Base-by-base conservation (phyloP, 352 stramenopile genomes). In the Thalassiosira exigua region DNA sequence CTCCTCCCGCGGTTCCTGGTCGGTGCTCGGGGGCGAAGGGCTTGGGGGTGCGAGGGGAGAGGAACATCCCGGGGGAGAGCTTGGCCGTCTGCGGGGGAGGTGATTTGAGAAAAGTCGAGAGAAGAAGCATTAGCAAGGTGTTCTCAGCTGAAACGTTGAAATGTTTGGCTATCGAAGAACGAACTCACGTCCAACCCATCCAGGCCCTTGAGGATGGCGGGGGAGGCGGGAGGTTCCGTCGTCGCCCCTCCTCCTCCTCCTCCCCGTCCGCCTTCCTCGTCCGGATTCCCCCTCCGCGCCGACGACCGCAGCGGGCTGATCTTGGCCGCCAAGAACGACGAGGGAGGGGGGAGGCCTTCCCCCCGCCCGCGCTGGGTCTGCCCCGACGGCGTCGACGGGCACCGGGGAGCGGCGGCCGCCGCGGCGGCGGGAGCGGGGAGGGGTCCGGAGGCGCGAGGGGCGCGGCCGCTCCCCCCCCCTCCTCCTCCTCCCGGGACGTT, bases 241-340 rank as follows among this genome's bases (percentile, higher is more conserved):
- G 27, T 19, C 9, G 30, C 3, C 33, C 24, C 42, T 27, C 42
- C 29, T 4, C 29, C 5, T 36, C 52, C 46, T 1, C 32, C 36
- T 57, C 36, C 41, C 66, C 70, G 26, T 56, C 62, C 17, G n/a
- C n/a, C n/a, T n/a, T n/a, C n/a, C n/a, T n/a, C n/a, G n/a, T n/a
- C n/a, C n/a, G n/a, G n/a, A n/a, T n/a, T n/a, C n/a, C n/a, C n/a
- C n/a, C n/a, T n/a, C n/a, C n/a, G n/a, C n/a, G n/a, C n/a, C n/a
- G n/a, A n/a, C n/a, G n/a, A n/a, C n/a, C 68, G 53, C 33, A 84
- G 36, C 2, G 75, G 75, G 42, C 68, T 79, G 52, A 84, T 84
- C 53, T 84, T 79, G 0, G 75, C 75, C 27, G 75, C 75, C n/a
- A 84, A 51, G 42, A 84, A 84, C 22, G 67, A 51, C 17, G 68